These are phyloP conservation scores for Cystobasidiaceae sp. DNA, from an alignment of 1,284 basidiomycete species.

Conservation along the genomic window DNA sequence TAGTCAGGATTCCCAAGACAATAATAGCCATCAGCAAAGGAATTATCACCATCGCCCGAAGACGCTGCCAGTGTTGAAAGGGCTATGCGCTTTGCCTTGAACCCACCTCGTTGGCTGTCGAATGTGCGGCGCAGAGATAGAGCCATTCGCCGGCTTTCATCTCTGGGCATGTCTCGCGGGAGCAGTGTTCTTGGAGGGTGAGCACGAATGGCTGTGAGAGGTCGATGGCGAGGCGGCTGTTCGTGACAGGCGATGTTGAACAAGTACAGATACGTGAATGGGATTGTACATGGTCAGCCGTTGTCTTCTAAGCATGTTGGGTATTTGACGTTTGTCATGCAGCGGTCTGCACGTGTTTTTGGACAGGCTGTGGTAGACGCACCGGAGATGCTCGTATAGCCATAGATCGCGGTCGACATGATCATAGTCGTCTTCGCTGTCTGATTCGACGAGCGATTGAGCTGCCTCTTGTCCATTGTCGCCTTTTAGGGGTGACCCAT, in stretches of 20 bases:
- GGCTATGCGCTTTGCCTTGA: too few relatives aligned
- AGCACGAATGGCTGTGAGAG: constrained; percentile 83
- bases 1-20: too few relatives aligned
- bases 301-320: too few relatives aligned
- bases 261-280: too few relatives aligned
- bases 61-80: too few relatives aligned
- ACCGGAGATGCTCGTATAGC: constrained; percentile 93
- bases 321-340: too few relatives aligned
- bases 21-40: too few relatives aligned
- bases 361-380: constrained; percentile 39
- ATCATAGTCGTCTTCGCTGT: constrained; percentile 53
- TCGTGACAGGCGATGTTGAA: too few relatives aligned
- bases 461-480: too few relatives aligned
- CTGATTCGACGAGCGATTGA: constrained; percentile 42
- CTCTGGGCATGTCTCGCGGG: constrained; percentile 74
- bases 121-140: constrained; percentile 88
- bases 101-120: constrained; percentile 47
- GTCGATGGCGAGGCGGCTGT: constrained; percentile 84
- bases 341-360: too few relatives aligned
- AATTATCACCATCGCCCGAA: neutral
- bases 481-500: too few relatives aligned
- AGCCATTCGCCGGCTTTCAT: constrained; percentile 98
- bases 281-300: too few relatives aligned
- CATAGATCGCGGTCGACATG: constrained; percentile 74
- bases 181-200: constrained; percentile 77